Percentiles rank a stretch among this genome's conserved stretches.
phyloP scores from a whole-genome alignment of 192 early-diverging fungal species.

The Neocallimastix lanati region DNA sequence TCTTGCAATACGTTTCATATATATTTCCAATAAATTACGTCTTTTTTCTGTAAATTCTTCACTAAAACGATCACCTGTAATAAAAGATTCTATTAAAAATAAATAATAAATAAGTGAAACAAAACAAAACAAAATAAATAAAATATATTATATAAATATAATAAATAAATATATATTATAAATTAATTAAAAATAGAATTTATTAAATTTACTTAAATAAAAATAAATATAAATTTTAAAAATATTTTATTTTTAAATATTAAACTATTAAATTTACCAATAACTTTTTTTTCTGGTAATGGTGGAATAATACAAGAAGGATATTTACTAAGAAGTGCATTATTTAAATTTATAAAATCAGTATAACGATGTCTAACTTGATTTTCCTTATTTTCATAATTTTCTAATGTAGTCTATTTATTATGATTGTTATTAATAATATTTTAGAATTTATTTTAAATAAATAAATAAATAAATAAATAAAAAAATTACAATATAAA shows the following conservation, averaged over 20 bases:
- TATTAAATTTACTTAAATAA: not conserved
- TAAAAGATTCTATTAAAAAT: constrained; percentile 22
- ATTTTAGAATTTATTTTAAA: too few species aligned
- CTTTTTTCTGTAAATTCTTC: constrained; percentile 78
- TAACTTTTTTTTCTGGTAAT: constrained; percentile 74
- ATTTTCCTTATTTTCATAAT: constrained; percentile 26
- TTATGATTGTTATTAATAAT: too few species aligned
- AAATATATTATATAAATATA: too few species aligned
- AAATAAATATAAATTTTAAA: not conserved
- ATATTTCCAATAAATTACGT: constrained; percentile 55
- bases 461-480: too few species aligned
- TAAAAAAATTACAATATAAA: too few species aligned
- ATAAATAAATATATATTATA: too few species aligned
- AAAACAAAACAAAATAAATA: too few species aligned
- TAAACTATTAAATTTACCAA: constrained; percentile 28
- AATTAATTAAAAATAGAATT: not conserved
- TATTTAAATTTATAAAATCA: constrained; percentile 83
- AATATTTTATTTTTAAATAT: not conserved
- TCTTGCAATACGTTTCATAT: constrained; percentile 56
- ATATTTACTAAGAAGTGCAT: constrained; percentile 50
- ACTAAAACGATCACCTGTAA: constrained; percentile 88
- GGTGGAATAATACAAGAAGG: constrained; percentile 72
- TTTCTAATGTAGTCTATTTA: constrained; percentile 37
- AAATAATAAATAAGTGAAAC: not conserved
- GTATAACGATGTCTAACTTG: constrained; percentile 76